A percentile compares a stretch with the other conserved stretches of the same genome.
Conservation (phyloP, 2,329 filamentous ascomycete genomes). For the Botrytis fabae region DNA sequence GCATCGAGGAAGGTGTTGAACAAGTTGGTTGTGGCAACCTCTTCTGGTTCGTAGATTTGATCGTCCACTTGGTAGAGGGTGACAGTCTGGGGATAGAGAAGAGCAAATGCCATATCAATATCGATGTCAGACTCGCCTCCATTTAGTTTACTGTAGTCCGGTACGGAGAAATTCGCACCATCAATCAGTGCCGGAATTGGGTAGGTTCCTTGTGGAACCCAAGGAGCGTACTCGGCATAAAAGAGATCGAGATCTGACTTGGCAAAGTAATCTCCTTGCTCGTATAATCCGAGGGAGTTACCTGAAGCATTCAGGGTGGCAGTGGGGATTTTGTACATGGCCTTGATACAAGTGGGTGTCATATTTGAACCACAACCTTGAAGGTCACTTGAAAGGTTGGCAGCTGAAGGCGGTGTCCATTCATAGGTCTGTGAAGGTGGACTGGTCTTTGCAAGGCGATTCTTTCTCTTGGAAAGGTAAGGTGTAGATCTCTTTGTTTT, state of each 20-base stretch:
- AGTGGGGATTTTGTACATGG: slow-evolving; percentile 41
- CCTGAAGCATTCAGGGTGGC: slow-evolving; percentile 21
- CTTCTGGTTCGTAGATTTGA: slow-evolving; percentile 31
- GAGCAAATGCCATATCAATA: slow-evolving; percentile 39
- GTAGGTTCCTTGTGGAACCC: slow-evolving; percentile 27
- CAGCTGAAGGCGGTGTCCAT: slow-evolving; percentile 14
- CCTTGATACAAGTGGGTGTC: slow-evolving; percentile 32
- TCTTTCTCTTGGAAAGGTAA: slow-evolving; percentile 11
- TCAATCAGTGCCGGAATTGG: slow-evolving; percentile 33
- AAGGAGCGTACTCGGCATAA: slow-evolving; percentile 26
- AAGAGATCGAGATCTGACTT: slow-evolving; percentile 29
- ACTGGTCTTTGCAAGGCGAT: slow-evolving; percentile 7
- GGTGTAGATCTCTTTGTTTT: slow-evolving; percentile 24
- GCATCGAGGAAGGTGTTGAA: slow-evolving; percentile 40
- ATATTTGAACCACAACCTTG: slow-evolving; percentile 29
- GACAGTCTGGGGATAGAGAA: slow-evolving; percentile 28
- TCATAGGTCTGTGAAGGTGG: background rate
- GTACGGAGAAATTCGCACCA: slow-evolving; percentile 29
- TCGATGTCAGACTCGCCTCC: slow-evolving; percentile 42
- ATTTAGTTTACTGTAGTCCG: slow-evolving; percentile 17
- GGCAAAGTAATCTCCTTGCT: slow-evolving; percentile 31
- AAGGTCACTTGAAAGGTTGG: slow-evolving; percentile 20
- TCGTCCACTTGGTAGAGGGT: slow-evolving; percentile 38
- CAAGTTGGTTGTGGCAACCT: slow-evolving; percentile 33
- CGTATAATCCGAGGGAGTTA: slow-evolving; percentile 25